A percentile compares a stretch with the other conserved stretches of the same genome.
These are phyloP conservation scores for Hygrophila difformis DNA, from an alignment of 257 asterid genomes.

Conservation along the genomic window DNA sequence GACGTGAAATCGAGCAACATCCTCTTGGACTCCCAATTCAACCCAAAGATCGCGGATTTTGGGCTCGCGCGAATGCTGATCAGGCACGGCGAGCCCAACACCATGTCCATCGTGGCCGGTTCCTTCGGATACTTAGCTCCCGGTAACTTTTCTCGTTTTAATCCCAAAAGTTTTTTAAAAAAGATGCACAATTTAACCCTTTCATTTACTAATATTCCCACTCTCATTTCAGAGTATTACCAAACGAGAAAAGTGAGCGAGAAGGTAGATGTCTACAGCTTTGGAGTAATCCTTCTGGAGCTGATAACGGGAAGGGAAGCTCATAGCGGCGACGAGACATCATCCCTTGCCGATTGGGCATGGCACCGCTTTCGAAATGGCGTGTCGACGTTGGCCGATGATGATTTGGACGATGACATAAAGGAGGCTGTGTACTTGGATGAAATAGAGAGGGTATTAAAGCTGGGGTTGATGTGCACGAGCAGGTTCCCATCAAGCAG, in stretches of 20 bases:
- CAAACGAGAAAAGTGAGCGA: slow-evolving; percentile 61
- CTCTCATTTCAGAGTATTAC: slow-evolving; percentile 53
- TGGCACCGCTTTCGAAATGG: slow-evolving; percentile 40
- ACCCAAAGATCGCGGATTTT: slow-evolving; percentile 52
- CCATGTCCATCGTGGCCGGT: slow-evolving; percentile 48
- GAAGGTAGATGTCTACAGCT: slow-evolving; percentile 86
- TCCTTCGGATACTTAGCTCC: slow-evolving; percentile 61
- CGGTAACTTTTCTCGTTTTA: slow-evolving; percentile 22
- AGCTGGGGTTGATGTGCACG: slow-evolving; percentile 71
- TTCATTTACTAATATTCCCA: background rate
- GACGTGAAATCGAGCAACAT: slow-evolving; percentile 48
- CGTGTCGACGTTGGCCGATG: slow-evolving; percentile 28
- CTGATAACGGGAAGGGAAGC: slow-evolving; percentile 72
- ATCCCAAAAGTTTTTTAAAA: background rate
- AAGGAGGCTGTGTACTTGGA: slow-evolving; percentile 45
- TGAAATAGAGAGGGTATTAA: slow-evolving; percentile 46
- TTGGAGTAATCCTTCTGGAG: slow-evolving; percentile 82
- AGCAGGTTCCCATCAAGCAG: slow-evolving; percentile 47
- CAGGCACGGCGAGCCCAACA: slow-evolving; percentile 37
- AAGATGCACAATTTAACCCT: no score
- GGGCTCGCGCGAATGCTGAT: slow-evolving; percentile 43
- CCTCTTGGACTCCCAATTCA: slow-evolving; percentile 35
- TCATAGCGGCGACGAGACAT: slow-evolving; percentile 53
- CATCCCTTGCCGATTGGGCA: slow-evolving; percentile 78
- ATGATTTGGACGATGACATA: slow-evolving; percentile 50